Evolutionary conservation across 148 eudicot species (phyloP).

Genomic region (Vaccinium macrocarpon): DNA sequence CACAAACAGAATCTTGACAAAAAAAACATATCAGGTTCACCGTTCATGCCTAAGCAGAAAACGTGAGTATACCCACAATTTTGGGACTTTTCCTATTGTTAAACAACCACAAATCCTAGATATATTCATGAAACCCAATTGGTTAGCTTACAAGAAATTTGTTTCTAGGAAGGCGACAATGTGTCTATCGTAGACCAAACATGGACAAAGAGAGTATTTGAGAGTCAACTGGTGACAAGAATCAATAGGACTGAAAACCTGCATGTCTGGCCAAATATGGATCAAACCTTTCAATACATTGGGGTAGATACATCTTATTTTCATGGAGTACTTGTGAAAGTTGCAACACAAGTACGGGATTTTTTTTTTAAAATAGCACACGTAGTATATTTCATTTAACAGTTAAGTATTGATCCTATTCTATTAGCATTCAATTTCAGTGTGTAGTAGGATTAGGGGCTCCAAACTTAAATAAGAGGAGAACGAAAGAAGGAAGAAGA

Average conservation of each 20-base stretch:
- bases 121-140: not conserved
- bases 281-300: not conserved
- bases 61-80: not conserved
- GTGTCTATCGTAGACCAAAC: not conserved
- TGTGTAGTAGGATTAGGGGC: not conserved
- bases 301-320: not conserved
- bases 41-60: not conserved
- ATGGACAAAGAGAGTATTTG: not conserved
- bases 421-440: not conserved
- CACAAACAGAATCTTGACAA: not conserved
- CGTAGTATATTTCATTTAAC: not conserved
- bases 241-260: not conserved
- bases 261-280: not conserved
- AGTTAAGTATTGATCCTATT: not conserved
- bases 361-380: not conserved
- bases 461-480: not conserved
- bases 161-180: not conserved
- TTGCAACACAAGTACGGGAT: slow-evolving; percentile 9
- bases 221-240: not conserved
- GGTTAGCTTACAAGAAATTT: not conserved
- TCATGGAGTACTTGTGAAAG: not conserved
- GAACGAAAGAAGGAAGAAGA: not conserved
- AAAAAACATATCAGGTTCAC: not conserved
- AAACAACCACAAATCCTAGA: not conserved
- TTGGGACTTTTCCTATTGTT: not conserved